Percentiles rank a stretch among this genome's conserved stretches.
Conservation (phyloP, 768 basidiomycete genomes). For the Panellus pusillus region DNA sequence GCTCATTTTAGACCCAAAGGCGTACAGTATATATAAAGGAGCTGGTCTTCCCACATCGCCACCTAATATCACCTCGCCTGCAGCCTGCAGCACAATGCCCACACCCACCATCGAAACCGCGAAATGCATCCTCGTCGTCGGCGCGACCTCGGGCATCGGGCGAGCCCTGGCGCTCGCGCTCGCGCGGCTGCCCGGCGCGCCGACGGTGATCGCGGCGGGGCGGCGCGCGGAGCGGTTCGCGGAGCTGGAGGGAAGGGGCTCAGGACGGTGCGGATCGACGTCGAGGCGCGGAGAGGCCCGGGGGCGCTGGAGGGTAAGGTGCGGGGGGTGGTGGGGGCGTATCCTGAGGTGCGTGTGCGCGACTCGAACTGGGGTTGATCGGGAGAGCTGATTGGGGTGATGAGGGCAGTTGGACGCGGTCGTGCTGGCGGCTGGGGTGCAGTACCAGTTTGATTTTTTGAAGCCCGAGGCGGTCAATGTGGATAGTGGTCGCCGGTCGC, state of each 20-base stretch:
- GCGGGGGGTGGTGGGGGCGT: slow-evolving; percentile 39
- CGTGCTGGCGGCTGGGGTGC: slow-evolving; percentile 53
- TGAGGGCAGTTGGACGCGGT: slow-evolving; percentile 51
- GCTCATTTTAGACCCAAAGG: too few species aligned
- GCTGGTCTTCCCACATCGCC: too few species aligned
- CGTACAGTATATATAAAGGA: too few species aligned
- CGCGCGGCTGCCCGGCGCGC: slow-evolving; percentile 41
- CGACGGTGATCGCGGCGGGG: slow-evolving; percentile 39
- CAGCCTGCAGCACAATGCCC: too few species aligned
- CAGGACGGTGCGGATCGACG: slow-evolving; percentile 43
- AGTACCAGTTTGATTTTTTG: slow-evolving; percentile 47
- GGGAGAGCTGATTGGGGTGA: too few species aligned
- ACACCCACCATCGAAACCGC: slow-evolving; percentile 40
- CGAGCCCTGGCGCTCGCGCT: slow-evolving; percentile 54
- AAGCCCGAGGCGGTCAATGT: slow-evolving; percentile 36
- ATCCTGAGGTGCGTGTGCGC: slow-evolving; percentile 50
- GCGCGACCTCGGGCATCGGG: slow-evolving; percentile 62
- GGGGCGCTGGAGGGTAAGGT: slow-evolving; percentile 41
- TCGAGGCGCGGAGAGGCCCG: slow-evolving; percentile 41
- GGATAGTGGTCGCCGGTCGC: too few species aligned
- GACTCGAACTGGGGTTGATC: too few species aligned
- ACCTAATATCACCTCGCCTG: too few species aligned
- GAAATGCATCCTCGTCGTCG: slow-evolving; percentile 53
- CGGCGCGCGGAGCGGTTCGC: too few species aligned
- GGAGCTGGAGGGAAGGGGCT: slow-evolving; percentile 42